Evolutionary conservation across 176 grass and related monocot species (phyloP), one percentile per base, ranked within the genome.

Genomic region (Triticum turgidum): DNA sequence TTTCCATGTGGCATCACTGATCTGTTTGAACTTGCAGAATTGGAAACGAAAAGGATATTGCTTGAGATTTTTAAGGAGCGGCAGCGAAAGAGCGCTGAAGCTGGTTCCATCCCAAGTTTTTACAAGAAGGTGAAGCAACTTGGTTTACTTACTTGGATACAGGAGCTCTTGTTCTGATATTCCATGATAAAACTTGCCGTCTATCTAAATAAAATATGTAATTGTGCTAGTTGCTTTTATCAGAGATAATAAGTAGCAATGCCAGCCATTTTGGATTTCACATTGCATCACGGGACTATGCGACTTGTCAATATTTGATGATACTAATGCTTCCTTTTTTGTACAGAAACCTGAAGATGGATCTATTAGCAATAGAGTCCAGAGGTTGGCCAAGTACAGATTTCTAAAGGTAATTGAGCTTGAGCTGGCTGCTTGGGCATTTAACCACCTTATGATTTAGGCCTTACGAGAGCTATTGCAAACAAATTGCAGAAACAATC

Each of bases 21-120:
- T 72, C 79, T 82, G 33, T 68, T 38, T 65, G 5, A n/a, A 81
- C 24, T 63, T 91, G 73, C 78, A 99, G 97, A 99, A 83, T 66
- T 99, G 78, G 97, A 99, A 90, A 99, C 94, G 27, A 99, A 99
- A 86, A 94, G 94, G 87, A 99, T 99, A 79, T 87, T 99, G 87
- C 90, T 99, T 73, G 94, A 99, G 73, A 99, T 99, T 80, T 99
- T 99, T 69, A 99, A 99, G 63, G 97, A 99, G 78, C 84, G 97
- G 27, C 97, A 99, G 63, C 89, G 90, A 82, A 96, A 91, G 92
- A 95, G 89, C 84, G 88, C 90, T 33, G 90, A 96, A 96, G 94
- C 94, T 87, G 97, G 97, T 84, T 94, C 97, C 20, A 94, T 99
- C 65, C 97, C 97, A 88, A 93, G 93, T 91, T 99, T 96, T 59